Evolutionary conservation across 2,329 filamentous ascomycete species (phyloP).

Genomic region (Hypoxylon sp.): DNA sequence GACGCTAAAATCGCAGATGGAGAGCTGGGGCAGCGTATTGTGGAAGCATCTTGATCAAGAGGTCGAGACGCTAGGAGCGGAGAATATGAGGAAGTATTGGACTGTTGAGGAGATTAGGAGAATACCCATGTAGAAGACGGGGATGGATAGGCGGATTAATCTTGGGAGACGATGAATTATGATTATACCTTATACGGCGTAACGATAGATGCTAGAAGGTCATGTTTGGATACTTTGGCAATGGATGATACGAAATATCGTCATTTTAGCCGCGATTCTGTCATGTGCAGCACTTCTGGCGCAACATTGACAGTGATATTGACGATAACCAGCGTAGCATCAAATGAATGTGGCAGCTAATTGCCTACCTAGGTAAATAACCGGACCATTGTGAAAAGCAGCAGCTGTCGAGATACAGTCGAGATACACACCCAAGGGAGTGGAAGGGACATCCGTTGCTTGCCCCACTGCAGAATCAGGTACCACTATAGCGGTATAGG

Average conservation of each 20-base stretch:
- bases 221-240: background rate
- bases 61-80: conserved; percentile 81
- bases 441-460: no score
- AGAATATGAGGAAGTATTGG: conserved; percentile 92
- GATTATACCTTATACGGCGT: background rate
- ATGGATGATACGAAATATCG: background rate
- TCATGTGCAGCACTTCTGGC: background rate
- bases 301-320: background rate
- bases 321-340: background rate
- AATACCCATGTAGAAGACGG: conserved; percentile 73
- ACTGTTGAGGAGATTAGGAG: conserved; percentile 78
- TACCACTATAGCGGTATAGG: background rate
- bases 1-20: conserved; percentile 79
- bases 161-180: background rate
- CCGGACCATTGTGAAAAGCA: background rate
- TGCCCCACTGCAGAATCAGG: no score
- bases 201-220: background rate
- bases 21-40: conserved; percentile 82
- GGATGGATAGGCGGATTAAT: background rate
- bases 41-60: conserved; percentile 90
- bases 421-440: no score
- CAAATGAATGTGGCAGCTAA: background rate
- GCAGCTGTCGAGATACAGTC: no score
- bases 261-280: conserved; percentile 27
- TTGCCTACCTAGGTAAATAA: background rate